Percentiles rank a stretch among this genome's conserved stretches.
These are phyloP conservation scores for Salvia sclarea DNA, from an alignment of 305 asterid species.

Conservation along the genomic window DNA sequence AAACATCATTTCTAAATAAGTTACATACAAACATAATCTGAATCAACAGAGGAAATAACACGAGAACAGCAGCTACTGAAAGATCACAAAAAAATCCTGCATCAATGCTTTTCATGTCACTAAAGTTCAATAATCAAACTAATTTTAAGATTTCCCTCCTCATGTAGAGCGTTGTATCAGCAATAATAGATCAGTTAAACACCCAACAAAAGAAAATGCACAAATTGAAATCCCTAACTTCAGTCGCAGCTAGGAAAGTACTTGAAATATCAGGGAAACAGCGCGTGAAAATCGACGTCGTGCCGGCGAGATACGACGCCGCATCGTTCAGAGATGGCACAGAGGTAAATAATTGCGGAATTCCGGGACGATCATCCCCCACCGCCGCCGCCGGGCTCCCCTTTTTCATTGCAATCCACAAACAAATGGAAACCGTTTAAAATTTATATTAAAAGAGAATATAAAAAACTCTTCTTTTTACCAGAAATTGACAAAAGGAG, in stretches of 20 bases:
- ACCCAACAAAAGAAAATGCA: slow-evolving; percentile 5
- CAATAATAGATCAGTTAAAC: slow-evolving; percentile 17
- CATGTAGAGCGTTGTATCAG: not conserved
- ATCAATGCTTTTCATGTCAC: not conserved
- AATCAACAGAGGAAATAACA: not conserved
- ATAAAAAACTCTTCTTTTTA: not conserved
- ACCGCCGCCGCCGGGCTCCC: slow-evolving; percentile 43
- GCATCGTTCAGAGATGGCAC: slow-evolving; percentile 79
- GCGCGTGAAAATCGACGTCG: slow-evolving; percentile 77
- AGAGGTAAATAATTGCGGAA: slow-evolving; percentile 79
- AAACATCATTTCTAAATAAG: not conserved
- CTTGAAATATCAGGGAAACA: slow-evolving; percentile 73
- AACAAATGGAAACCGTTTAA: not conserved
- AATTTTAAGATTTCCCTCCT: not conserved
- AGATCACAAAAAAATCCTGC: not conserved
- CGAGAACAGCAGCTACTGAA: not conserved
- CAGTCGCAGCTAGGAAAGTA: slow-evolving; percentile 24
- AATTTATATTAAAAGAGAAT: not conserved
- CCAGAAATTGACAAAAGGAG: not conserved
- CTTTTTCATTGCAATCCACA: slow-evolving; percentile 39
- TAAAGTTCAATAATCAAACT: not conserved
- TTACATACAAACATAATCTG: not conserved
- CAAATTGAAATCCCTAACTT: slow-evolving; percentile 17
- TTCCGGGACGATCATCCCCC: slow-evolving; percentile 55
- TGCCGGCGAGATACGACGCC: slow-evolving; percentile 80